Evolutionary conservation across 805 yeast species (phyloP).

Genomic region (Schwanniomyces occidentalis): DNA sequence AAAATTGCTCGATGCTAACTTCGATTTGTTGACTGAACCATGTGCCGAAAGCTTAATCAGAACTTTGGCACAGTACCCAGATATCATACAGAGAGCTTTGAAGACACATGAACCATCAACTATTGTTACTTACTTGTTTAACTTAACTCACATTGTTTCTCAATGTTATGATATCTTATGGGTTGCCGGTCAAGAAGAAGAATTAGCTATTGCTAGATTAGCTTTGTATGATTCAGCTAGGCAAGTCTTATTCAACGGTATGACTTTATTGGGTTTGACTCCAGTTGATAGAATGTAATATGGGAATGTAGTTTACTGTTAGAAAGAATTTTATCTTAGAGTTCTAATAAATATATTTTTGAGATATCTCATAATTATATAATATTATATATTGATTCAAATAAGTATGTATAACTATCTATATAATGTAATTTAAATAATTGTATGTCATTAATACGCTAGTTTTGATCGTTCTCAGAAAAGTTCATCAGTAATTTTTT

Average conservation of each 20-base stretch:
- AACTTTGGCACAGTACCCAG: slow-evolving; percentile 87
- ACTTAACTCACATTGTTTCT: slow-evolving; percentile 88
- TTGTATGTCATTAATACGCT: too few relatives aligned
- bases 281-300: slow-evolving; percentile 98
- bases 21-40: slow-evolving; percentile 64
- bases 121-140: slow-evolving; percentile 89
- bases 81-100: slow-evolving; percentile 76
- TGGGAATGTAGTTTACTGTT: too few relatives aligned
- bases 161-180: slow-evolving; percentile 94
- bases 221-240: slow-evolving; percentile 89
- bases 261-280: slow-evolving; percentile 85
- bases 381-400: too few relatives aligned
- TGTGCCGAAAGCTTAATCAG: slow-evolving; percentile 73
- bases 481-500: too few relatives aligned
- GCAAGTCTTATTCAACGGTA: slow-evolving; percentile 87
- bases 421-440: too few relatives aligned
- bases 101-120: slow-evolving; percentile 92
- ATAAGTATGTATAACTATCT: too few relatives aligned
- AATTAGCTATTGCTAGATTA: slow-evolving; percentile 84
- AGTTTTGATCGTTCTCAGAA: too few relatives aligned
- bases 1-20: slow-evolving; percentile 51
- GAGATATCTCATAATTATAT: too few relatives aligned
- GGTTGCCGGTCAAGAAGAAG: slow-evolving; percentile 94
- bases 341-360: too few relatives aligned
- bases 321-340: too few relatives aligned